phyloP scores from a whole-genome alignment of 805 yeast genomes.

The Ogataea dorogensis region DNA sequence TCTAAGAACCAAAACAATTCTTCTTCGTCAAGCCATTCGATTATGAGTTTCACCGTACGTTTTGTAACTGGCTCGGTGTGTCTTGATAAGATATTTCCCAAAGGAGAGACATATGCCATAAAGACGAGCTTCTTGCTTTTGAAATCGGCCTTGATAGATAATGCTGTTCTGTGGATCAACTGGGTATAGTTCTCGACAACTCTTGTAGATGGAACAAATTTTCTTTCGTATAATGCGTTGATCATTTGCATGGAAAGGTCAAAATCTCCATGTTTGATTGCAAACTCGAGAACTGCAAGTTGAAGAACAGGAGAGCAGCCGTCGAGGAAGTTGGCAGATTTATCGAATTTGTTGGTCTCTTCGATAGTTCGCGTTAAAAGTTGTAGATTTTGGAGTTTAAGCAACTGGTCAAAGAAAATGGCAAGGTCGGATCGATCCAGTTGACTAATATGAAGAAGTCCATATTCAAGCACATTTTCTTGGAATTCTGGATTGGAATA shows the following conservation, averaged over 20 bases:
- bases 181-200: constrained; percentile 18
- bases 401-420: constrained; percentile 8
- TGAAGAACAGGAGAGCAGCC: constrained; percentile 12
- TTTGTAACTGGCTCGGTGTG: constrained; percentile 13
- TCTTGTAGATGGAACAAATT: constrained; percentile 15
- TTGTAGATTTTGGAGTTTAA: constrained; percentile 7
- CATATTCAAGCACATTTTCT: constrained; percentile 3
- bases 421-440: constrained; percentile 11
- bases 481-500: constrained; percentile 1
- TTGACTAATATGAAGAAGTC: constrained; percentile 5
- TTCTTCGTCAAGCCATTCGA: constrained; percentile 18
- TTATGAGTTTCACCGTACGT: constrained; percentile 8
- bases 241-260: constrained; percentile 19
- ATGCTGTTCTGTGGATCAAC: constrained; percentile 16
- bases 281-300: constrained; percentile 14
- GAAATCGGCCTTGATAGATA: constrained; percentile 15
- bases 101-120: constrained; percentile 23
- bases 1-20: constrained; percentile 26
- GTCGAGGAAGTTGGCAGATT: constrained; percentile 2
- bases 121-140: constrained; percentile 24
- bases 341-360: constrained; percentile 6
- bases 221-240: constrained; percentile 9
- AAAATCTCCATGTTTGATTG: constrained; percentile 19
- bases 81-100: constrained; percentile 13
- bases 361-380: constrained; percentile 8